Evolutionary conservation across 106 monocot species (phyloP).

Genomic region (Dioscorea zingiberensis): DNA sequence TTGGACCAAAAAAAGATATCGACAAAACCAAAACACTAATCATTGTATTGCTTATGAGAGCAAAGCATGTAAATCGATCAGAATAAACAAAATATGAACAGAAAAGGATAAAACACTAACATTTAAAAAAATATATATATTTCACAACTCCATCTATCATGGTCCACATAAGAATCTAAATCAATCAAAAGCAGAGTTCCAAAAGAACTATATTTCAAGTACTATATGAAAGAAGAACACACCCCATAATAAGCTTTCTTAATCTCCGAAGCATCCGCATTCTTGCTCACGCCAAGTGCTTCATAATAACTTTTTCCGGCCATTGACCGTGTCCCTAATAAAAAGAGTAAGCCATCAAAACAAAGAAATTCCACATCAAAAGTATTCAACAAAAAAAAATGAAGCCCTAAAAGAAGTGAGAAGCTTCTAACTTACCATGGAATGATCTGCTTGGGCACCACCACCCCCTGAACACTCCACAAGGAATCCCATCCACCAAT

Average conservation of each 20-base stretch:
- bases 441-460: constrained; percentile 25
- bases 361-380: not conserved
- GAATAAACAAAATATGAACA: too few species aligned
- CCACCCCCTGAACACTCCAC: not conserved
- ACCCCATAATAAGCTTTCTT: constrained; percentile 48
- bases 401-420: not conserved
- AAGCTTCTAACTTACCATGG: constrained; percentile 13
- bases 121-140: too few species aligned
- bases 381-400: not conserved
- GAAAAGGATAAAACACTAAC: too few species aligned
- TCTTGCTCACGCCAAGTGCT: constrained; percentile 38
- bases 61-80: too few species aligned
- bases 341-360: not conserved
- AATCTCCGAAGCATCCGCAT: constrained; percentile 28
- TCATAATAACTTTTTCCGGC: constrained; percentile 32
- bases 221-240: not conserved
- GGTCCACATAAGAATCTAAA: too few species aligned
- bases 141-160: too few species aligned
- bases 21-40: too few species aligned
- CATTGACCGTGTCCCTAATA: constrained; percentile 14
- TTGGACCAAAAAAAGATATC: too few species aligned
- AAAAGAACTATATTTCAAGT: too few species aligned
- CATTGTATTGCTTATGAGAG: too few species aligned
- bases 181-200: too few species aligned
- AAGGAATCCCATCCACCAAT: constrained; percentile 4